Conservation (phyloP, 2,329 filamentous ascomycete genomes). For the Dendryphion nanum region DNA sequence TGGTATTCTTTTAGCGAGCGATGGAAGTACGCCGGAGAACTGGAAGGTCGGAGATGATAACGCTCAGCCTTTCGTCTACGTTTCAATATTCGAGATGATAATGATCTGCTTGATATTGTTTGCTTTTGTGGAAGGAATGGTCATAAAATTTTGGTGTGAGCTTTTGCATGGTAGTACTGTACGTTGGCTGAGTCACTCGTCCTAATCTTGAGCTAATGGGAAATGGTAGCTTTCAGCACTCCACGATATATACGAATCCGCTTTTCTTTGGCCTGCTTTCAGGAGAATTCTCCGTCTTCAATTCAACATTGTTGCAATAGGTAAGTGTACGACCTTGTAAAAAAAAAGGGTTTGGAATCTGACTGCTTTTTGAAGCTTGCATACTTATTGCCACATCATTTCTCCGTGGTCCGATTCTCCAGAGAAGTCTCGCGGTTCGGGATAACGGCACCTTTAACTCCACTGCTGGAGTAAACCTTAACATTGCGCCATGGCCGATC, state of each 20-base stretch:
- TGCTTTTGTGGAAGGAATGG: slow-evolving; percentile 18
- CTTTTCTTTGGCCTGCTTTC: slow-evolving; percentile 13
- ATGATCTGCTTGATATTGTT: slow-evolving; percentile 18
- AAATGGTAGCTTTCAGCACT: slow-evolving; percentile 11
- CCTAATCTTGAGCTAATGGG: background rate
- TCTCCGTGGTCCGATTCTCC: slow-evolving; percentile 18
- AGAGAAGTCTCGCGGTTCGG: slow-evolving; percentile 14
- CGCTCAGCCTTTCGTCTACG: slow-evolving; percentile 18
- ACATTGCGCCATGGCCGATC: slow-evolving; percentile 12
- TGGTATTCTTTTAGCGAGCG: slow-evolving; percentile 15
- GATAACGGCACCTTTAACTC: slow-evolving; percentile 3
- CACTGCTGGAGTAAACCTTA: slow-evolving; percentile 5
- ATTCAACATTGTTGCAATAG: slow-evolving; percentile 18
- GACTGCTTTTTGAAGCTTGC: slow-evolving; percentile 7
- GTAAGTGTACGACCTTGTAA: slow-evolving; percentile 11
- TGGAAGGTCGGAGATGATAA: slow-evolving; percentile 18
- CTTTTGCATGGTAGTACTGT: slow-evolving; percentile 16
- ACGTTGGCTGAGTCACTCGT: slow-evolving; percentile 4
- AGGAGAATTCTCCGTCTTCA: slow-evolving; percentile 10
- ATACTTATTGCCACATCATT: slow-evolving; percentile 11
- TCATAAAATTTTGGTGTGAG: slow-evolving; percentile 18
- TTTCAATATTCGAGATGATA: slow-evolving; percentile 19
- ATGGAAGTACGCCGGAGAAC: slow-evolving; percentile 9
- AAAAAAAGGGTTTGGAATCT: no score
- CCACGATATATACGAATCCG: slow-evolving; percentile 18